Conservation (phyloP, 768 basidiomycete species). For the Suillus hirtellus region DNA sequence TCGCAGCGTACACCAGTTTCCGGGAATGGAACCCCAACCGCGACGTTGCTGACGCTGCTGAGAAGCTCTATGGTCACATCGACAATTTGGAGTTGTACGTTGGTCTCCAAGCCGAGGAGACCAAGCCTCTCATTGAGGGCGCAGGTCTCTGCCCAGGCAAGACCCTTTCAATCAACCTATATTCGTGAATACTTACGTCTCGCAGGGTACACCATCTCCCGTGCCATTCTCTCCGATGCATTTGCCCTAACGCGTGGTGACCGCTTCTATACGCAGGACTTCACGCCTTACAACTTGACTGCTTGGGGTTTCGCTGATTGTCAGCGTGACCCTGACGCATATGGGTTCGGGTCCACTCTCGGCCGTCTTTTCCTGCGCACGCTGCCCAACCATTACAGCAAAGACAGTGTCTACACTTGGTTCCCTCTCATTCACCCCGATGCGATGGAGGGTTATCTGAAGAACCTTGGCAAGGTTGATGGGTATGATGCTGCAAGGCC, state of each 20-base stretch:
- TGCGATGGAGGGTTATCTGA: conserved; percentile 61
- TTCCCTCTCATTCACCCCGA: conserved; percentile 87
- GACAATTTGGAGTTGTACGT: conserved; percentile 80
- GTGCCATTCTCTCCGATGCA: conserved; percentile 84
- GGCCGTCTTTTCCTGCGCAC: conserved; percentile 74
- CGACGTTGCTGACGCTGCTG: conserved; percentile 68
- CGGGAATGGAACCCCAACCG: conserved; percentile 79
- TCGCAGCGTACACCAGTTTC: conserved; percentile 65
- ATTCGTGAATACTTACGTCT: neutral
- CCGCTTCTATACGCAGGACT: conserved; percentile 79
- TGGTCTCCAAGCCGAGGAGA: conserved; percentile 75
- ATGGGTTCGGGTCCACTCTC: conserved; percentile 70
- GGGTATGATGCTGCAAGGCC: conserved; percentile 62
- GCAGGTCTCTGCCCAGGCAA: conserved; percentile 83
- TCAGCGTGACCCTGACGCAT: conserved; percentile 68
- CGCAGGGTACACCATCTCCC: conserved; percentile 78
- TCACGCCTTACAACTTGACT: conserved; percentile 78
- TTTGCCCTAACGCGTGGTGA: conserved; percentile 87
- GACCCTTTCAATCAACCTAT: conserved; percentile 9
- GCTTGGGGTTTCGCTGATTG: conserved; percentile 86
- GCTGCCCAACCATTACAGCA: conserved; percentile 66
- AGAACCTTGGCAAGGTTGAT: conserved; percentile 51
- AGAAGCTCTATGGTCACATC: conserved; percentile 76
- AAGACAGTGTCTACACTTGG: conserved; percentile 77
- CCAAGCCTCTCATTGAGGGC: conserved; percentile 73